Evolutionary conservation across 2,329 filamentous ascomycete species (phyloP), one percentile per base, ranked within the genome.

Genomic region (Cadophora sp.): DNA sequence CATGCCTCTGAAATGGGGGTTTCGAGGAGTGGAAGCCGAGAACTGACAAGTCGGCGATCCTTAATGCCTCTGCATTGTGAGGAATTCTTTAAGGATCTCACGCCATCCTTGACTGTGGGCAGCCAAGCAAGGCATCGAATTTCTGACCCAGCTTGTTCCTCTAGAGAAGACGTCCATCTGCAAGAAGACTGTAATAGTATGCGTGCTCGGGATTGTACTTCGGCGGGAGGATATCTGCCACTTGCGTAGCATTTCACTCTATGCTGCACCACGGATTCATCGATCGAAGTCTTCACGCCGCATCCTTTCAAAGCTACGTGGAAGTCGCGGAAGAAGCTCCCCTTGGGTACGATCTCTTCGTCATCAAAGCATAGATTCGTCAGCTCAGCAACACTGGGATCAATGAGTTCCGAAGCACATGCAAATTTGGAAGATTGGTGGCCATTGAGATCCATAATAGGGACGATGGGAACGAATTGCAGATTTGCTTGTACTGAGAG

Each of bases 321-420:
- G 22, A 71, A 74, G 11, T 69, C 33, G 16, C 27, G 13, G 20
- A 70, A 70, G 55, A 75, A 74, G 0, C 48, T 41, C 18, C 30
- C 45, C 4, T 63, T 41, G 43, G 76, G 76, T 33, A 70, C 27
- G 24, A 73, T 62, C 63, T 70, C 66, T 62, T 78, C 76, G 5
- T 76, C 70, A 8, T 59, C 59, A 27, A 77, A 77, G 64, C 68
- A 77, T 16, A 75, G 60, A 0, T 43, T 30, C 14, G 24, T 64
- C 4, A 77, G 55, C 5, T 64, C 55, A 1, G 53, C 5, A 0
- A 60, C 22, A 9, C 50, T 62, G 8, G 71, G 72, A 50, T 76
- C 71, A 45, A 76, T 62, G 14, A 76, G 66, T n/a, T 66, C 47
- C 50, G 45, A n/a, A 20, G 73, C 68, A 1, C 33, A 5, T 3